Conservation (phyloP, 2,329 filamentous ascomycete species). For the Ceratocystis cubensis region DNA sequence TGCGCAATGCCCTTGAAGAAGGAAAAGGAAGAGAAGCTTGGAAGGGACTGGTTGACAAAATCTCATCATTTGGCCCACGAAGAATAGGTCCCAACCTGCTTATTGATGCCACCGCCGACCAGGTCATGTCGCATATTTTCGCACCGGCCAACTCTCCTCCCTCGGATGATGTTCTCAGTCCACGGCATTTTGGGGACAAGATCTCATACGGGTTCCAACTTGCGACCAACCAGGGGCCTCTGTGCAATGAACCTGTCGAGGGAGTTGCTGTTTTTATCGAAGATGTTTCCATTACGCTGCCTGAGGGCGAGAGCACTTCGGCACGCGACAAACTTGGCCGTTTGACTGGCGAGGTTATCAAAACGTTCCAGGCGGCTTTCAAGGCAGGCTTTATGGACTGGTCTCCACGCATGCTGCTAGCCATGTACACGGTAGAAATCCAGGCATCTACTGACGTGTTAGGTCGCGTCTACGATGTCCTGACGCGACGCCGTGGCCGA, state of each 20-base stretch:
- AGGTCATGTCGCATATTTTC: conserved; percentile 61
- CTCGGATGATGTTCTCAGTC: conserved; percentile 40
- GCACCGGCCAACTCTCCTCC: conserved; percentile 29
- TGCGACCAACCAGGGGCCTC: conserved; percentile 72
- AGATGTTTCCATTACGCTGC: conserved; percentile 51
- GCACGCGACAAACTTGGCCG: conserved; percentile 44
- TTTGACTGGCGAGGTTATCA: conserved; percentile 86
- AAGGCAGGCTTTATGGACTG: conserved; percentile 83
- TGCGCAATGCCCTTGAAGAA: conserved; percentile 55
- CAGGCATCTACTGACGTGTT: conserved; percentile 93
- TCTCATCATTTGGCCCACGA: conserved; percentile 80
- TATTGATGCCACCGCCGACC: conserved; percentile 62
- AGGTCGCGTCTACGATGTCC: conserved; percentile 89
- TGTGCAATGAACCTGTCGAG: conserved; percentile 87
- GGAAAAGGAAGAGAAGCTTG: conserved; percentile 65
- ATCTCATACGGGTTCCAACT: conserved; percentile 91
- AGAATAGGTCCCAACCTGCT: conserved; percentile 79
- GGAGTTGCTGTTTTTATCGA: conserved; percentile 87
- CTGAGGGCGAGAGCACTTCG: conserved; percentile 43
- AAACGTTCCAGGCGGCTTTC: conserved; percentile 73
- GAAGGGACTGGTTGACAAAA: conserved; percentile 63
- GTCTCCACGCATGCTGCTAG: conserved; percentile 86
- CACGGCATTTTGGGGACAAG: conserved; percentile 72
- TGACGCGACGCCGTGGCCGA: conserved; percentile 81
- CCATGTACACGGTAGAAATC: conserved; percentile 97